Percentiles rank a stretch among this genome's conserved stretches.
Conservation (phyloP, 495 filamentous ascomycete genomes). For the Daldinia vernicosa region DNA sequence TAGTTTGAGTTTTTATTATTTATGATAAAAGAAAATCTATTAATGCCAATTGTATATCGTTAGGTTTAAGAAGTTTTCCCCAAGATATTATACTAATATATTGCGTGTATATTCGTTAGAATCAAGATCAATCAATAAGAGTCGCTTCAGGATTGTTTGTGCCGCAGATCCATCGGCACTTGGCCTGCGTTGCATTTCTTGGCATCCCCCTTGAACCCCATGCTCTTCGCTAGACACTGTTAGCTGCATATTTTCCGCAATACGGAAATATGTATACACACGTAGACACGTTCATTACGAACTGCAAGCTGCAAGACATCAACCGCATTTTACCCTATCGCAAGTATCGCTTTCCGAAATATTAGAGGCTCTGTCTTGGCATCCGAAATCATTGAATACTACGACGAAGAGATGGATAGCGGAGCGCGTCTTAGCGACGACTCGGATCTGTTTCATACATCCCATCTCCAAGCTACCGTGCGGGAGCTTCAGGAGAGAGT, state of each 20-base stretch:
- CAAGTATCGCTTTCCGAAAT: background rate
- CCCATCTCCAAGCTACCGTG: constrained; percentile 70
- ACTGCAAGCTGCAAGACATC: constrained; percentile 18
- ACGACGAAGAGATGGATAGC: constrained; percentile 31
- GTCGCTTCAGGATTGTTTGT: constrained; percentile 10
- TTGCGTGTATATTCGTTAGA: background rate
- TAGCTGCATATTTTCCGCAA: constrained; percentile 30
- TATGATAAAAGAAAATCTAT: background rate
- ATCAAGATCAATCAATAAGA: constrained; percentile 26
- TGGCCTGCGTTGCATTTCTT: constrained; percentile 26
- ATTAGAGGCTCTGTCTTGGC: constrained; percentile 6
- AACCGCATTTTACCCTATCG: constrained; percentile 11
- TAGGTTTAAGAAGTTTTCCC: background rate
- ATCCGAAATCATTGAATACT: constrained; percentile 16
- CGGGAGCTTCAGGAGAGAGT: constrained; percentile 71
- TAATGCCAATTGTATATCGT: background rate
- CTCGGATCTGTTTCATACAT: constrained; percentile 49
- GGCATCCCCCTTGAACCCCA: constrained; percentile 19
- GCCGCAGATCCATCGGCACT: constrained; percentile 40
- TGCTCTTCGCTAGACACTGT: constrained; percentile 15
- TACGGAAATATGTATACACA: constrained; percentile 14
- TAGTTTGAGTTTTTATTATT: background rate
- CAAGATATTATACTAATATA: background rate
- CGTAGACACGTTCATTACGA: constrained; percentile 3
- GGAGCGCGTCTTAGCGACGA: constrained; percentile 33